These are phyloP conservation scores for Magnaporthiopsis incrustans DNA, from an alignment of 2,329 filamentous ascomycete genomes.

Conservation along the genomic window DNA sequence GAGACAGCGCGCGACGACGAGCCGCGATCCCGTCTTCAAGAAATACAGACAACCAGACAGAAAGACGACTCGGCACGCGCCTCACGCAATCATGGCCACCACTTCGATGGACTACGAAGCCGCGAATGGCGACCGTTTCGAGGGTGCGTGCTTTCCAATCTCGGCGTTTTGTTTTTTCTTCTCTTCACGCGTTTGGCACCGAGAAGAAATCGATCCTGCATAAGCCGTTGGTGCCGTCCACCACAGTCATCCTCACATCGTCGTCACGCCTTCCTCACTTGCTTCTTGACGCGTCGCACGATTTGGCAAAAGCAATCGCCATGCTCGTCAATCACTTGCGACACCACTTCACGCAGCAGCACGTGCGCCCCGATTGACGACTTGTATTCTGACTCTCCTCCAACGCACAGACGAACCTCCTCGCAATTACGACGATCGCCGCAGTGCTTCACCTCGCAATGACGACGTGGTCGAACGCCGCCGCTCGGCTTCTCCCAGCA, in stretches of 20 bases:
- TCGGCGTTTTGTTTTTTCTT: neutral
- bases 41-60: no score
- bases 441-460: conserved; percentile 58
- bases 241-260: conserved; percentile 6
- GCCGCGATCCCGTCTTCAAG: no score
- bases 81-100: conserved; percentile 41
- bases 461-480: conserved; percentile 55
- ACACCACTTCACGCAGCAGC: neutral
- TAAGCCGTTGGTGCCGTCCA: neutral
- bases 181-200: neutral
- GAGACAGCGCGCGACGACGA: no score
- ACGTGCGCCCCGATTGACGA: conserved; percentile 3
- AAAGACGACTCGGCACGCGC: no score
- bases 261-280: conserved; percentile 8
- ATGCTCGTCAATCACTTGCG: neutral
- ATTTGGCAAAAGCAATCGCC: neutral
- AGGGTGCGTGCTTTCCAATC: conserved; percentile 39
- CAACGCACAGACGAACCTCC: conserved; percentile 47
- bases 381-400: conserved; percentile 12
- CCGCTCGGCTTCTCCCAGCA: conserved; percentile 54
- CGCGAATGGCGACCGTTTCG: conserved; percentile 58
- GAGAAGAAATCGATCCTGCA: neutral
- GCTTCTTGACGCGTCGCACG: conserved; percentile 2
- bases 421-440: conserved; percentile 59
- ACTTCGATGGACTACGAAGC: conserved; percentile 65